phyloP scores from a whole-genome alignment of 2,329 filamentous ascomycete species.

The Leptographium flavum region DNA sequence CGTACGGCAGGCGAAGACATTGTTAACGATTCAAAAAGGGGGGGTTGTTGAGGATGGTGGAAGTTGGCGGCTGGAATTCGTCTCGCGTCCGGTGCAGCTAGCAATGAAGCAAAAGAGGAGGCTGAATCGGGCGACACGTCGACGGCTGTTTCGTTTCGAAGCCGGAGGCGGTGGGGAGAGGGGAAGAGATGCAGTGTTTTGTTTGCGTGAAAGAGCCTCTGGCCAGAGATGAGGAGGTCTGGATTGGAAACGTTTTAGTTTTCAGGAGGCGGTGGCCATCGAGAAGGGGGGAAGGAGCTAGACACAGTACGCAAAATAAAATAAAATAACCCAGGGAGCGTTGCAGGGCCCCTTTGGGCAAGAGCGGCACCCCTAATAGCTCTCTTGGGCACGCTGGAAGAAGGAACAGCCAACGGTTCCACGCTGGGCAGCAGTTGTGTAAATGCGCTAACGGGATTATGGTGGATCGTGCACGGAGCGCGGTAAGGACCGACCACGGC shows the following conservation, averaged over 20 bases:
- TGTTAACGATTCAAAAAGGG: constrained; percentile 6
- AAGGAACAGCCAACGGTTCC: constrained; percentile 3
- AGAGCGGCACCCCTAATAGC: constrained; percentile 2
- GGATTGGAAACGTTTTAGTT: constrained; percentile 12
- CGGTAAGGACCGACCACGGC: neutral
- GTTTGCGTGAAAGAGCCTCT: neutral
- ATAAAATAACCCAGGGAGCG: constrained; percentile 4
- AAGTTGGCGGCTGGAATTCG: neutral
- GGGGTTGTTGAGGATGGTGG: neutral
- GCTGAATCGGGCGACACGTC: constrained; percentile 4
- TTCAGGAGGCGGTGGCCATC: constrained; percentile 12
- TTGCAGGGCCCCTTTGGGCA: constrained; percentile 2
- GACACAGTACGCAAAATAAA: constrained; percentile 2
- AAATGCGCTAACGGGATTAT: neutral
- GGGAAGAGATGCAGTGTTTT: neutral
- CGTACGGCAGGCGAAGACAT: constrained; percentile 22
- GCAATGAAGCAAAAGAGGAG: neutral
- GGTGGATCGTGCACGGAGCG: constrained; percentile 9
- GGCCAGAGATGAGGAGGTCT: neutral
- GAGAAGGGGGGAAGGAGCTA: constrained; percentile 4
- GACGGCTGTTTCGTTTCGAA: constrained; percentile 10
- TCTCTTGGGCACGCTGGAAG: constrained; percentile 6
- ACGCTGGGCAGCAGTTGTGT: neutral
- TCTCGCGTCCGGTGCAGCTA: neutral
- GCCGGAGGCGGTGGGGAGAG: constrained; percentile 3